Base-by-base conservation (phyloP, 1,284 basidiomycete genomes). In the Microbotryum silenes-acaulis region DNA sequence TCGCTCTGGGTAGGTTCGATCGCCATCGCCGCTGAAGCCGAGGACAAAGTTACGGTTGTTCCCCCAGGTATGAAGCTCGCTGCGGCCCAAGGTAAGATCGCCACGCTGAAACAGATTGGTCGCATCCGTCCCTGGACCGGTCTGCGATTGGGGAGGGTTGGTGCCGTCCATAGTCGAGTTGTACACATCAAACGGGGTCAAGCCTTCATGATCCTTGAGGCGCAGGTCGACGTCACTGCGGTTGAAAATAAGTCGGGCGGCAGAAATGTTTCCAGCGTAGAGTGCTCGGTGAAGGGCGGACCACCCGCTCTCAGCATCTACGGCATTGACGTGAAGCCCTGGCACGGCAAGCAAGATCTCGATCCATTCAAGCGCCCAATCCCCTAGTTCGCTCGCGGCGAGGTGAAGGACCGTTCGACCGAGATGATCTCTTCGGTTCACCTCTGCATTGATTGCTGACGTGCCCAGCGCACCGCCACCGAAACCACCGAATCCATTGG, bases 171-270 rank as follows among this genome's bases (percentile, higher is more conserved):
- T 79, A 0, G 91, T 94, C 5, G 87, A 86, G 72, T 97, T 97
- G 78, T 92, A 97, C 29, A 98, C 77, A 72, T 98, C 94, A 68
- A 93, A 93, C 0, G 92, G 85, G 0, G 90, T 91, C 74, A 96
- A 86, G 25, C 92, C 94, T 72, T 97, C 94, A 45, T 79, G 74
- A 72, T 98, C 96, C 74, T 91, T 92, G 60, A 91, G 71, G 1
- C 81, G 78, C 0, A 80, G 76, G 72, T 97, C 91, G 21, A 84
- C 84, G 71, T 94, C 90, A 31, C 79, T 71, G 45, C 86, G 83
- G 64, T 86, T 83, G 48, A 92, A 78, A 7, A 98, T 79, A 20
- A 92, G 77, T 51, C 89, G 63, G 77, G 87, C 89, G 33, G 85
- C 84, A 54, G 84, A 79, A 20, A 97, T 72, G 73, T 98, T 94